Evolutionary conservation across 768 basidiomycete species (phyloP), one percentile per base, ranked within the genome.

Genomic region (Postia placenta): DNA sequence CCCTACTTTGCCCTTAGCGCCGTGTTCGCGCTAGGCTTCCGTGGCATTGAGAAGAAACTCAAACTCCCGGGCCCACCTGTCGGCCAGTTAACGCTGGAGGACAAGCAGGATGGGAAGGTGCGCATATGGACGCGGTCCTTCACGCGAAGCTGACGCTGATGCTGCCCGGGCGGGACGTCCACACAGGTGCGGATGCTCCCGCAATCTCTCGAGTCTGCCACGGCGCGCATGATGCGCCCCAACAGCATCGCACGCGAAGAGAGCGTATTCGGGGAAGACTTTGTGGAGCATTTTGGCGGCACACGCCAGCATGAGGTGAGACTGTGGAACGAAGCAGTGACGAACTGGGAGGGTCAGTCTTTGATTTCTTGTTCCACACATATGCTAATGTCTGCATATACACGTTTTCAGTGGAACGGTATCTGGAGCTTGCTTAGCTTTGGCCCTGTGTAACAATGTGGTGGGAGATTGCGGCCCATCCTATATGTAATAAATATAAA

Each of bases 261-360:
- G 14, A 63, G 65, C 9, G 72, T 91, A 36, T 81, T 98, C 48
- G 95, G 94, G 0, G 71, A 92, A 60, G 83, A 81, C 20, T 96
- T 97, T 60, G 90, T 98, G 1, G 90, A 98, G 14, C 96, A 99
- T 63, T 95, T 80, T 59, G 92, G 88, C 2, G 94, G 92, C 6
- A 98, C 96, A n/a, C 80, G 95, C 58, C 79, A 91, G 64, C 87
- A 97, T 63, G 93, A 95, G 63, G 82, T 94, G 49, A 81, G 74
- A 46, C 59, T 87, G 22, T 94, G 89, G 85, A 87, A 92, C 56
- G 79, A 83, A 58, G 90, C 92, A 2, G 92, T 95, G 33, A 96
- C 94, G 11, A 85, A 79, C 63, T 97, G 91, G 93, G 94, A 95
- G 79, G 80, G 92, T 91, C 58, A 57, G 81, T 37, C 35, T 11